Evolutionary conservation across 2,329 filamentous ascomycete genomes (phyloP), one percentile per base, ranked within the genome.

Genomic region (Leptosphaerulina australis): DNA sequence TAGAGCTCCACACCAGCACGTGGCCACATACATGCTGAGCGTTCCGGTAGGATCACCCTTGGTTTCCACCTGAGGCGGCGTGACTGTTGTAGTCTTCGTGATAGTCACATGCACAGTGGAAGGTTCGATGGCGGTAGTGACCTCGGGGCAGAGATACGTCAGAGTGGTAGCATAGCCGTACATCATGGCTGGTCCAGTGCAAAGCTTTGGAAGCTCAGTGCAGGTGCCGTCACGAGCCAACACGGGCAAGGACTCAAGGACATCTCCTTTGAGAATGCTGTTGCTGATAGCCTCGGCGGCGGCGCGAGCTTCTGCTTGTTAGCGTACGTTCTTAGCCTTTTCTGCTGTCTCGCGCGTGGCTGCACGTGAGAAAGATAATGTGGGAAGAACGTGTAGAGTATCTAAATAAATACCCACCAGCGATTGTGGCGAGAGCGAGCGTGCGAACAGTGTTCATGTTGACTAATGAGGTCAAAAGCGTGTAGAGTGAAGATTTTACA

Each of bases 91-190:
- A 8, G 59, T 66, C 17, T 41, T 49, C 10, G 62, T 66, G 39
- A 58, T 41, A 9, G 58, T 63, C 12, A 62, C 55, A 28, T 55
- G 53, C 25, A 63, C 44, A 3, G 53, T 59, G 12, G 53, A 47
- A 1, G 29, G 55, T 36, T 25, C 36, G 8, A n/a, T 39, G 15
- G 26, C 33, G 15, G 36, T 34, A 2, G 44, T 53, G 20, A 46
- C 44, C 44, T 54, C 46, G 6, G 61, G 55, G 29, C 64, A 67
- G 5, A 66, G 39, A 25, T 64, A 67, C 24, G 62, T 64, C 17
- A 66, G 28, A n/a, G 37, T 57, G 4, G 53, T 66, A n/a, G 55
- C 43, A 14, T 34, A 15, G 12, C 61, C 61, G 8, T 45, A 29
- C 20, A 66, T 36, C 45, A 58, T 45, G 11, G 40, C 61, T 5